Conservation (phyloP, 805 yeast genomes). For the Candida stauntonica region DNA sequence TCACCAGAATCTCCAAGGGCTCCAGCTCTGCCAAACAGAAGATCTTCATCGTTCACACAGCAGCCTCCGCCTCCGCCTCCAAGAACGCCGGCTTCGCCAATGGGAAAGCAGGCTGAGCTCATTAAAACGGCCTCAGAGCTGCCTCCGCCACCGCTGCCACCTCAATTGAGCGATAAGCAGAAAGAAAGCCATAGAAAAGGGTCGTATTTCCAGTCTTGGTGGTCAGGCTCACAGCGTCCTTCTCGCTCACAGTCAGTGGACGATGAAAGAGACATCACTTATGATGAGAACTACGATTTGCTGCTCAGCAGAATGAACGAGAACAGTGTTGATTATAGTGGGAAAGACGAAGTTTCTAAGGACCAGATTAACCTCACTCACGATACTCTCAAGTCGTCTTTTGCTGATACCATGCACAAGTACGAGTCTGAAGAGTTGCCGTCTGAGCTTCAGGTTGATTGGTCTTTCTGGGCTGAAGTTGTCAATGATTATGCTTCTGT, state of each 20-base stretch:
- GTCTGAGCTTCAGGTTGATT: slow-evolving; percentile 45
- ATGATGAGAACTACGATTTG: slow-evolving; percentile 49
- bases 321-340: slow-evolving; percentile 45
- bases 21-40: slow-evolving; percentile 25
- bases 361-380: slow-evolving; percentile 48
- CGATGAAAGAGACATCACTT: slow-evolving; percentile 16
- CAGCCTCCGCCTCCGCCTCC: neutral
- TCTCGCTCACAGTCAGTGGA: slow-evolving; percentile 13
- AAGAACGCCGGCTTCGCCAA: neutral
- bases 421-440: slow-evolving; percentile 29
- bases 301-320: slow-evolving; percentile 56
- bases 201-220: slow-evolving; percentile 21
- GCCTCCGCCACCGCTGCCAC: neutral
- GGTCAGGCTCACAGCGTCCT: slow-evolving; percentile 12
- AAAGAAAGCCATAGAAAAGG: neutral
- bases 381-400: slow-evolving; percentile 34
- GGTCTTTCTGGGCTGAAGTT: slow-evolving; percentile 86
- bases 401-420: slow-evolving; percentile 13
- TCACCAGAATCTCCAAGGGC: slow-evolving; percentile 6
- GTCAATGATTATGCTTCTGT: slow-evolving; percentile 71
- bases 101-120: neutral
- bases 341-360: slow-evolving; percentile 47
- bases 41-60: slow-evolving; percentile 1
- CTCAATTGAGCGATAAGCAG: neutral
- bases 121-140: neutral